Percentiles rank a stretch among this genome's conserved stretches.
Conservation (phyloP, 768 basidiomycete genomes). For the Lyophyllum atratum region DNA sequence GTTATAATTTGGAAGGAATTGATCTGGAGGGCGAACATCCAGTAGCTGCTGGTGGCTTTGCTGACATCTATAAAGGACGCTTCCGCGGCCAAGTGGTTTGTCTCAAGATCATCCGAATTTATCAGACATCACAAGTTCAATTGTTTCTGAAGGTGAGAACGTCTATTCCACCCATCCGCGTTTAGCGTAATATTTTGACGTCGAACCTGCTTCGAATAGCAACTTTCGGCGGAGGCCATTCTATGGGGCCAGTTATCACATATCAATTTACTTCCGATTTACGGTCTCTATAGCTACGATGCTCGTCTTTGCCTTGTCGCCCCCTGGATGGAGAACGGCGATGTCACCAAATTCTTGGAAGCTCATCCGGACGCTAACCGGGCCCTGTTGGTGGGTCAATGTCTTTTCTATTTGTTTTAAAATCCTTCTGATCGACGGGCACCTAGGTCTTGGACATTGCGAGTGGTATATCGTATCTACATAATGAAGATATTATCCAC, state of each 20-base stretch:
- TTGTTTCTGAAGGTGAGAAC: slow-evolving; percentile 1
- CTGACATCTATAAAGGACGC: slow-evolving; percentile 9
- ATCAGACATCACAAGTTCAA: slow-evolving; percentile 10
- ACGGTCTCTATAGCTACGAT: slow-evolving; percentile 26
- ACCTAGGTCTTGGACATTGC: slow-evolving; percentile 33
- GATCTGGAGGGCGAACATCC: slow-evolving; percentile 1
- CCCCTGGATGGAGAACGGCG: slow-evolving; percentile 39
- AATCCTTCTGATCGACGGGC: background rate
- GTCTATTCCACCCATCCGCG: background rate
- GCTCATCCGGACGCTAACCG: slow-evolving; percentile 9
- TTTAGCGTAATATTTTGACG: background rate
- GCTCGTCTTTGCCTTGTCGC: slow-evolving; percentile 32
- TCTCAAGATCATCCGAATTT: slow-evolving; percentile 15
- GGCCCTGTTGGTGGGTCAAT: background rate
- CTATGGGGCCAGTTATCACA: slow-evolving; percentile 13
- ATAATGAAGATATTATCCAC: slow-evolving; percentile 37
- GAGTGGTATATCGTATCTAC: slow-evolving; percentile 33
- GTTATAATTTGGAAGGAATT: slow-evolving; percentile 8
- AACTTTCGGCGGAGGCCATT: slow-evolving; percentile 9
- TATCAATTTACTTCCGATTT: slow-evolving; percentile 32
- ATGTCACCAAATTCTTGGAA: slow-evolving; percentile 24
- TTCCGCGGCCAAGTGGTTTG: slow-evolving; percentile 10
- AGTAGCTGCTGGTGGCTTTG: slow-evolving; percentile 9
- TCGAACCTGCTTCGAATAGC: background rate
- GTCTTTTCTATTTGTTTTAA: background rate